Evolutionary conservation across 371 early-diverging fungal species (phyloP), one percentile per base, ranked within the genome.

Genomic region (Saksenaea oblongispora): DNA sequence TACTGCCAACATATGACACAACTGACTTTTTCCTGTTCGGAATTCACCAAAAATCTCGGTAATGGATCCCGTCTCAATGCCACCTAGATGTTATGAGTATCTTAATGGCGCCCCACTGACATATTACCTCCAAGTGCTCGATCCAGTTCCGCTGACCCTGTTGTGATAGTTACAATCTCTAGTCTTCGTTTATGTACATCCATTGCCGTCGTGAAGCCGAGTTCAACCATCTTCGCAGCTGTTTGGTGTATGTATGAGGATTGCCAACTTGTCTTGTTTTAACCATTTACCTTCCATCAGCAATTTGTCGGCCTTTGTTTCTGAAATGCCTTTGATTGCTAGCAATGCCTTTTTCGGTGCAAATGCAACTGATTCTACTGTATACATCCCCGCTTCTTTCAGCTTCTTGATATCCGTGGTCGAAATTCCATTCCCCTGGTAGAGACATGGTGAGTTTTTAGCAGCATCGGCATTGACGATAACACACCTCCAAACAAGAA

Each of bases 41-140:
- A 99, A 99, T 79, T 99, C 99, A 26, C 99, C 99, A 91, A 99
- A 99, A 2, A 99, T 84, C 74, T 99, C 99, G 17, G 99, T 99
- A 61, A 99, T 99, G 5, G 93, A 88, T 1, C 99, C 99, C 3
- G 99, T 97, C 74, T 99, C 99, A 58, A 99, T 83, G 18, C 99
- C 99, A 56, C 96, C 93, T 86, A 34, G 28, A n/a, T 22, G 17
- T 11, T 34, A 53, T 13, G n/a, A 18, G 28, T 7, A 37, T 42
- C 35, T 26, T n/a, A 15, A 34, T 17, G 44, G 28, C 28, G 36
- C n/a, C 41, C 51, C 3, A n/a, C 17, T 15, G 15, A 57, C 53
- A 28, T 64, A n/a, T 58, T 73, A 80, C 92, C 97, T 61, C 96
- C 97, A 15, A 99, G 83, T 22, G 98, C 83, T 69, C 95, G 93